Percentiles rank a stretch among this genome's conserved stretches.
Evolutionary conservation across 495 filamentous ascomycete genomes (phyloP).

Genomic region (Aspergillus saccharolyticus): DNA sequence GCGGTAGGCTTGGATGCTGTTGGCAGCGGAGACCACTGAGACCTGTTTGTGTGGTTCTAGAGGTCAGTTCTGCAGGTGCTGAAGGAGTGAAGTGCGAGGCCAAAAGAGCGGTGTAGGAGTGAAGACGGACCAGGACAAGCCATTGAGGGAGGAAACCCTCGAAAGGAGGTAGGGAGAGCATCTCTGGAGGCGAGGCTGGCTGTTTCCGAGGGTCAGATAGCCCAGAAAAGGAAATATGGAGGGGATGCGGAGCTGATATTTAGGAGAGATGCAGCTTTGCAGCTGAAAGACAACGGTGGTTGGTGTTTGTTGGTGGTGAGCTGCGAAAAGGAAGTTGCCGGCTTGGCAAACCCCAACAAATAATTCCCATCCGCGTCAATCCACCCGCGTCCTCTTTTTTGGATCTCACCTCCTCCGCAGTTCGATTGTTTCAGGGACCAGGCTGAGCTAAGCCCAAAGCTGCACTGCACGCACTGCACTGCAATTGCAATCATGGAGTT

Average conservation of each 20-base stretch:
- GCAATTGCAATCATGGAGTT: constrained; percentile 32
- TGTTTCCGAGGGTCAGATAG: too few relatives aligned
- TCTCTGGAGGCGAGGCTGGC: constrained; percentile 9
- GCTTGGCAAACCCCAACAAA: constrained; percentile 1
- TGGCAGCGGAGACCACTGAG: constrained; percentile 69
- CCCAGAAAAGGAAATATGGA: too few relatives aligned
- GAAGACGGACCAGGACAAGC: constrained; percentile 51
- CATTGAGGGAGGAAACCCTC: constrained; percentile 61
- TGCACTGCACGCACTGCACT: background rate
- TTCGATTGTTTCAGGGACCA: background rate
- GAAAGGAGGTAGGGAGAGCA: constrained; percentile 47
- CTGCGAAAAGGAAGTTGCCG: too few relatives aligned
- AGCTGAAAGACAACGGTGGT: too few relatives aligned
- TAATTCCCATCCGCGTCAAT: background rate
- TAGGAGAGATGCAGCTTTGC: too few relatives aligned
- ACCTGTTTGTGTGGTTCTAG: constrained; percentile 46
- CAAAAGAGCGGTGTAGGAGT: background rate
- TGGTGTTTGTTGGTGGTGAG: too few relatives aligned
- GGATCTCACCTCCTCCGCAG: background rate
- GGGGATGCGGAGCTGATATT: too few relatives aligned
- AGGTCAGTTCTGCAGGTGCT: background rate
- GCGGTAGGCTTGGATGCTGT: constrained; percentile 73
- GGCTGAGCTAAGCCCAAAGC: background rate
- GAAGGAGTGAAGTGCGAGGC: background rate
- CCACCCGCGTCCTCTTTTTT: constrained; percentile 8